Conservation (phyloP, 192 early-diverging fungal species). For the Funneliformis mosseae region DNA sequence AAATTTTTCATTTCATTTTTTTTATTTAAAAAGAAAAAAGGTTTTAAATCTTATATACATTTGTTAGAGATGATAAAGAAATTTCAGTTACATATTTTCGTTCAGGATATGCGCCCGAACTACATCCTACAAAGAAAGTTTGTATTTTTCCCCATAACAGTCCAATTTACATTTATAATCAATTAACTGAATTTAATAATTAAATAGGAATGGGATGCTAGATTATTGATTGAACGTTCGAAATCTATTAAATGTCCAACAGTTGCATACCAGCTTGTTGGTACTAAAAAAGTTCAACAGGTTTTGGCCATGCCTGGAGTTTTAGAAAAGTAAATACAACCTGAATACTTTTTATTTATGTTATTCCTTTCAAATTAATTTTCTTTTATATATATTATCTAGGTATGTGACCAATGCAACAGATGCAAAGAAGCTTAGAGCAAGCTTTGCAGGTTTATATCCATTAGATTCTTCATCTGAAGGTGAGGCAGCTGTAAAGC, state of each 20-base stretch:
- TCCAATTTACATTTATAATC: too few species aligned
- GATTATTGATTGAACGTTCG: constrained; percentile 82
- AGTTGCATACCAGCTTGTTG: constrained; percentile 88
- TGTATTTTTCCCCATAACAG: not conserved
- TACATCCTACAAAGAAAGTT: constrained; percentile 78
- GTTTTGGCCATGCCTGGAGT: constrained; percentile 78
- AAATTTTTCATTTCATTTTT: not conserved
- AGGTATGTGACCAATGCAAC: constrained; percentile 51
- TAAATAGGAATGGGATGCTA: constrained; percentile 86
- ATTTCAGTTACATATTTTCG: constrained; percentile 90
- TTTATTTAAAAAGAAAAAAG: not conserved
- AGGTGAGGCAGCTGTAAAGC: constrained; percentile 67
- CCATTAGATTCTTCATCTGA: constrained; percentile 73
- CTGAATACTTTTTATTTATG: not conserved
- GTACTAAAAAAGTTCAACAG: constrained; percentile 97
- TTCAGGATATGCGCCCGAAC: constrained; percentile 87
- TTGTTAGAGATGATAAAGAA: constrained; percentile 66
- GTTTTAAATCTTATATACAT: not conserved
- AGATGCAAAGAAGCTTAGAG: constrained; percentile 57
- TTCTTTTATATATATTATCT: not conserved
- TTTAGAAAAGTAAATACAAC: constrained; percentile 71
- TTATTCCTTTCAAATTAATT: constrained; percentile 11
- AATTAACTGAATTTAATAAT: not conserved
- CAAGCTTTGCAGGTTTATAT: constrained; percentile 88
- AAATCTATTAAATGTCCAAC: constrained; percentile 86